phyloP scores from a whole-genome alignment of 768 basidiomycete genomes.

The Candolleomyces aberdarensis region DNA sequence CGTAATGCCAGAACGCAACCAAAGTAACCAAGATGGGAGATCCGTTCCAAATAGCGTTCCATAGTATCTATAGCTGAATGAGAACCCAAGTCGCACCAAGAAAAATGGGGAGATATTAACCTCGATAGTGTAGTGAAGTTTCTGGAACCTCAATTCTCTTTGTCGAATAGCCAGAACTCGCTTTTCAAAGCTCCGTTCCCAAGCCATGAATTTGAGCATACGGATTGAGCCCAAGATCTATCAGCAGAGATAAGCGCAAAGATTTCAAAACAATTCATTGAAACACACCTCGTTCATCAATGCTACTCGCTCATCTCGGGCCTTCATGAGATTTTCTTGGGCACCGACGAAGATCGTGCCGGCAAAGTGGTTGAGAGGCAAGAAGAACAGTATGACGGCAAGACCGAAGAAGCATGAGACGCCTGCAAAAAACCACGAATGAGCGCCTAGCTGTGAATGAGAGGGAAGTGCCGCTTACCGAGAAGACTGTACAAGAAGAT shows the following conservation, averaged over 20 bases:
- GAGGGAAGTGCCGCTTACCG: constrained; percentile 37
- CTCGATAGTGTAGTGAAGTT: constrained; percentile 85
- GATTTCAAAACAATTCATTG: not conserved
- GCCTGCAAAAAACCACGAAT: constrained; percentile 25
- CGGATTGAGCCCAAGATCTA: constrained; percentile 85
- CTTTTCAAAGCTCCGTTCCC: constrained; percentile 87
- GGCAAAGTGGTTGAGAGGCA: constrained; percentile 81
- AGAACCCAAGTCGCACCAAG: not conserved
- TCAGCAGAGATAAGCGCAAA: not conserved
- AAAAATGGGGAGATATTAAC: constrained; percentile 26
- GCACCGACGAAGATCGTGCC: constrained; percentile 68
- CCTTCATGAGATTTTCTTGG: constrained; percentile 91
- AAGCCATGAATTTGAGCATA: constrained; percentile 97
- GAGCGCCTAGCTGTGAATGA: not conserved
- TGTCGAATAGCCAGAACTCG: constrained; percentile 69
- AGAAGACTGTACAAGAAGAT: constrained; percentile 76
- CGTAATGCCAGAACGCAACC: constrained; percentile 67
- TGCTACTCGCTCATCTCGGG: constrained; percentile 84
- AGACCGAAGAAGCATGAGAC: constrained; percentile 78
- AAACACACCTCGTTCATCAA: constrained; percentile 74
- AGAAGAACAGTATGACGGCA: constrained; percentile 65
- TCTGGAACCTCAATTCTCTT: constrained; percentile 81
- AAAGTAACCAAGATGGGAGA: constrained; percentile 60
- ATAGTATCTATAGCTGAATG: constrained; percentile 30
- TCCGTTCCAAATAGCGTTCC: constrained; percentile 61